Percentiles rank a stretch among this genome's conserved stretches.
phyloP scores from a whole-genome alignment of 2,329 filamentous ascomycete species.

The Exophiala viscosa region DNA sequence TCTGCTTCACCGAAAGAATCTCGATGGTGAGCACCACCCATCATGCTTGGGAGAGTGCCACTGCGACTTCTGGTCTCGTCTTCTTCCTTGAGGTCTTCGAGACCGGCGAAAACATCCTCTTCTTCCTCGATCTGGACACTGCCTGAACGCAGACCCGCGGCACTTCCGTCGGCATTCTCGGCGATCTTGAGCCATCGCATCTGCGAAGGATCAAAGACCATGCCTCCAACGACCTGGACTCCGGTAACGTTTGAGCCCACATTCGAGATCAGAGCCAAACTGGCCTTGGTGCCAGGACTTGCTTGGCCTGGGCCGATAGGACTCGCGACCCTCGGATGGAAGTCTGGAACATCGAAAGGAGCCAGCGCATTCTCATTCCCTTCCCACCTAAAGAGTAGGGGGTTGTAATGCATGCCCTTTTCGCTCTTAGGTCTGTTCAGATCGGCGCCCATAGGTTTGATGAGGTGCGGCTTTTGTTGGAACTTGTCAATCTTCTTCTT shows the following conservation, averaged over 20 bases:
- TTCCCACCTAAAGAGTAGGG: constrained; percentile 83
- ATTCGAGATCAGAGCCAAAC: constrained; percentile 76
- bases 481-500: constrained; percentile 36
- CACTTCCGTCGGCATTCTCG: constrained; percentile 27
- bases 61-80: constrained; percentile 29
- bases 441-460: constrained; percentile 72
- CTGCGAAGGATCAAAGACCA: constrained; percentile 94
- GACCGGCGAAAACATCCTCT: constrained; percentile 88
- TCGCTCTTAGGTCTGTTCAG: constrained; percentile 79
- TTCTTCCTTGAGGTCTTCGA: constrained; percentile 83
- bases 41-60: constrained; percentile 19
- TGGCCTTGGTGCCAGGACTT: constrained; percentile 26
- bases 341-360: constrained; percentile 66
- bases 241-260: constrained; percentile 72
- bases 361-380: constrained; percentile 85
- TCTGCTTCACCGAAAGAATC: constrained; percentile 27
- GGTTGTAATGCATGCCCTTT: constrained; percentile 96
- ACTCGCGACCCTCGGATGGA: constrained; percentile 23
- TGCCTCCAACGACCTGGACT: constrained; percentile 91
- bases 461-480: constrained; percentile 77
- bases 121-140: constrained; percentile 72
- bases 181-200: constrained; percentile 94
- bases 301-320: constrained; percentile 18
- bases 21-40: constrained; percentile 14
- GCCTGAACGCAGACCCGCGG: constrained; percentile 24